A percentile compares a stretch with the other conserved stretches of the same genome.
Conservation (phyloP, 2,329 filamentous ascomycete genomes). For the Cladosporium sp. region DNA sequence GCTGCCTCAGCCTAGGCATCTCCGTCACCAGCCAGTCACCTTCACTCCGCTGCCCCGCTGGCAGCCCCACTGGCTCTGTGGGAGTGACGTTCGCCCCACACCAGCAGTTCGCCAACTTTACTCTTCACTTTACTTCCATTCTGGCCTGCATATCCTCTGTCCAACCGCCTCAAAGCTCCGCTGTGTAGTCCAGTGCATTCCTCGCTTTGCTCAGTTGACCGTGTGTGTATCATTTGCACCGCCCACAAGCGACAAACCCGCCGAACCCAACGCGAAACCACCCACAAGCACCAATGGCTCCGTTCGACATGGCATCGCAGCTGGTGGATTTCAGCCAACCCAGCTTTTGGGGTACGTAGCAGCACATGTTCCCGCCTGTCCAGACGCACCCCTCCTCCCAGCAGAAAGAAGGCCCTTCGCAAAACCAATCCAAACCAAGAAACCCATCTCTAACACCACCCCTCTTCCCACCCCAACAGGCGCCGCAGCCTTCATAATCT, state of each 20-base stretch:
- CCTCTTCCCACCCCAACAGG: neutral
- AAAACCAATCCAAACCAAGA: neutral
- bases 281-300: conserved; percentile 10
- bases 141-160: no score
- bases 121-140: no score
- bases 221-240: conserved; percentile 11
- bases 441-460: neutral
- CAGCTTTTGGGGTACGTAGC: conserved; percentile 41
- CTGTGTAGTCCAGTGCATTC: no score
- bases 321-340: conserved; percentile 36
- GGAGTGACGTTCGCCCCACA: no score
- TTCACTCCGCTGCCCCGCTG: no score
- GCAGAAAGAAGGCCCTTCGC: neutral
- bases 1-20: neutral
- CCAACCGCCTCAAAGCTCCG: no score
- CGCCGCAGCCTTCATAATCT: conserved; percentile 62
- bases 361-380: neutral
- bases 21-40: no score
- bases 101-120: neutral
- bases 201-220: no score
- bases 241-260: neutral
- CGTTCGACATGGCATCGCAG: neutral
- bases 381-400: neutral
- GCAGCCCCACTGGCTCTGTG: no score
- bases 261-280: neutral